Conservation (phyloP, 257 asterid species). For the Solanum tarapatanum region DNA sequence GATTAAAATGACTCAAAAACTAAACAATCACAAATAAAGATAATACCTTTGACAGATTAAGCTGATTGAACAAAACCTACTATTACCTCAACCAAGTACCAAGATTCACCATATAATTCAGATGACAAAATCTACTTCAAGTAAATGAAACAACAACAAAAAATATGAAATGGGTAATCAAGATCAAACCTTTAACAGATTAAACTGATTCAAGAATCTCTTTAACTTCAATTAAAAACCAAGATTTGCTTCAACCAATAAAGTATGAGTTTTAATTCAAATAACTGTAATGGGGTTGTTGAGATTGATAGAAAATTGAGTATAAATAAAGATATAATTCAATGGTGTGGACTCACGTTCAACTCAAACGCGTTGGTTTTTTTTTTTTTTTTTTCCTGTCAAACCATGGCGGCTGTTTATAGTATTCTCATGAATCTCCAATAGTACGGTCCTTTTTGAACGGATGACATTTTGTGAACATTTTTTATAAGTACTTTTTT, state of each 20-base stretch:
- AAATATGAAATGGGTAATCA: background rate
- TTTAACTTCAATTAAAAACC: slow-evolving; percentile 3
- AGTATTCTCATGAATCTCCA: background rate
- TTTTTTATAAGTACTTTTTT: background rate
- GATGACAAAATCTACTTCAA: background rate
- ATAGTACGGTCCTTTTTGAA: background rate
- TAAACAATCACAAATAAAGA: background rate
- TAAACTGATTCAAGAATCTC: background rate
- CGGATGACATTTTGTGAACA: background rate
- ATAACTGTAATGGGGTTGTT: background rate
- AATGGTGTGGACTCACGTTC: background rate
- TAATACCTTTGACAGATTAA: background rate
- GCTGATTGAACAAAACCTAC: background rate
- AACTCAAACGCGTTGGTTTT: background rate
- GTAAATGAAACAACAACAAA: background rate
- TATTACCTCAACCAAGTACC: background rate
- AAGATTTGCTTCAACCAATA: background rate
- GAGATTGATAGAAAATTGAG: background rate
- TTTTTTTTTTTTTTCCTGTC: background rate
- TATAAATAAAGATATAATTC: background rate
- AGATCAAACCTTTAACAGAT: background rate
- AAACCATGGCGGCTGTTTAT: background rate
- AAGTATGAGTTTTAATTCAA: background rate
- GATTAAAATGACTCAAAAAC: background rate
- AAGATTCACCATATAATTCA: background rate